These are phyloP conservation scores for Prunus armeniaca DNA, from an alignment of 306 rosid species.

Conservation along the genomic window DNA sequence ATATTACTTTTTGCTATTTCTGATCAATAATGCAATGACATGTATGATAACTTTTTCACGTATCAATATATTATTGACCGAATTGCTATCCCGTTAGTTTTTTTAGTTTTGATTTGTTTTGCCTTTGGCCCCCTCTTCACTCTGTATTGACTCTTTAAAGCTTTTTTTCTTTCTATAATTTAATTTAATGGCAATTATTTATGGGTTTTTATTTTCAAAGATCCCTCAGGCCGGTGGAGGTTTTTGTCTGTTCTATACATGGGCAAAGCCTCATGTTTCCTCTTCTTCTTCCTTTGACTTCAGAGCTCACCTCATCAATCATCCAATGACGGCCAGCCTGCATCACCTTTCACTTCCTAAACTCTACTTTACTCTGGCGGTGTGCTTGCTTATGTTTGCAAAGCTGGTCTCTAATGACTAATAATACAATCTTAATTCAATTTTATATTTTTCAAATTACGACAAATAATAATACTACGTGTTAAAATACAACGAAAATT, in stretches of 20 bases:
- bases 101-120: too few relatives aligned
- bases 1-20: fast-evolving
- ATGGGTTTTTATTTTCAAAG: background rate
- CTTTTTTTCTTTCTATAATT: background rate
- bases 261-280: constrained; percentile 16
- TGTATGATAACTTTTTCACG: fast-evolving
- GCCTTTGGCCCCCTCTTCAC: background rate
- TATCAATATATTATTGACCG: too few relatives aligned
- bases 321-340: constrained; percentile 1
- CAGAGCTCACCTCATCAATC: background rate
- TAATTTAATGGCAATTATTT: background rate
- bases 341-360: background rate
- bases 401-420: background rate
- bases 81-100: too few relatives aligned
- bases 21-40: fast-evolving
- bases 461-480: background rate
- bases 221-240: constrained; percentile 21
- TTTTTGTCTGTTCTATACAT: constrained; percentile 22
- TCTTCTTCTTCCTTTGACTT: constrained; percentile 16
- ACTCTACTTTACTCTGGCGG: background rate
- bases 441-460: background rate
- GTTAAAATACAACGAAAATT: background rate
- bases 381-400: constrained; percentile 7
- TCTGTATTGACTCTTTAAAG: background rate
- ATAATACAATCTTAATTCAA: background rate